phyloP scores from a whole-genome alignment of 441 rosid genomes.

The Gossypium davidsonii region DNA sequence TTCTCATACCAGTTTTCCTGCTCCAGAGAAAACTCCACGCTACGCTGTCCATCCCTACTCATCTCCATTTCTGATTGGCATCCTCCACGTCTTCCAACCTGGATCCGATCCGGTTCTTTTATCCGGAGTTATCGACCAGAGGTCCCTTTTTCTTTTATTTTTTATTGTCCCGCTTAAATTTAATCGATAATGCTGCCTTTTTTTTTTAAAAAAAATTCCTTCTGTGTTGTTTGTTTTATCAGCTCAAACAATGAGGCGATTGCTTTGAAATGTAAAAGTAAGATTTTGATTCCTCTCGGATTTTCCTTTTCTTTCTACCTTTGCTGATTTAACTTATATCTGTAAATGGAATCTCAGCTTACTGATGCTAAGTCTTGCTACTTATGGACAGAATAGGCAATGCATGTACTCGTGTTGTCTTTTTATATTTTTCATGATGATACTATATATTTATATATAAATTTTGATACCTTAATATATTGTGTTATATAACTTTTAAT shows the following conservation, averaged over 20 bases:
- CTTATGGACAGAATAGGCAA: background rate
- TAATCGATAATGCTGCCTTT: constrained; percentile 3
- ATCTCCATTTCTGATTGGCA: constrained; percentile 34
- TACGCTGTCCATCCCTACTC: background rate
- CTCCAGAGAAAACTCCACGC: background rate
- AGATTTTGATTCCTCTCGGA: constrained; percentile 8
- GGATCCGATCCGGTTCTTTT: constrained; percentile 31
- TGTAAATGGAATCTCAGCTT: background rate
- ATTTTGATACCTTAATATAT: background rate
- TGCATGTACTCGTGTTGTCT: background rate
- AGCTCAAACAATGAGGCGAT: constrained; percentile 5
- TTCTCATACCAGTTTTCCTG: background rate
- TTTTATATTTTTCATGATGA: background rate
- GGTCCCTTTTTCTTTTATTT: constrained; percentile 19
- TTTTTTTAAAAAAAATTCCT: background rate
- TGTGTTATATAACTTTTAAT: background rate
- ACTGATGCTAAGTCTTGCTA: background rate
- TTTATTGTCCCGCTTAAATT: constrained; percentile 8
- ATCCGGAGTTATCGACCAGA: constrained; percentile 4
- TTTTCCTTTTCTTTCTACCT: background rate
- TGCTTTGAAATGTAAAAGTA: constrained; percentile 12
- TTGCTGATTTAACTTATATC: background rate
- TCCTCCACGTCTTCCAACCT: constrained; percentile 20
- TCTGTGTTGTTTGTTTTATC: background rate
- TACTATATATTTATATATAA: background rate